phyloP scores from a whole-genome alignment of 2,329 filamentous ascomycete genomes.

The Davidsoniella neocaledoniae region DNA sequence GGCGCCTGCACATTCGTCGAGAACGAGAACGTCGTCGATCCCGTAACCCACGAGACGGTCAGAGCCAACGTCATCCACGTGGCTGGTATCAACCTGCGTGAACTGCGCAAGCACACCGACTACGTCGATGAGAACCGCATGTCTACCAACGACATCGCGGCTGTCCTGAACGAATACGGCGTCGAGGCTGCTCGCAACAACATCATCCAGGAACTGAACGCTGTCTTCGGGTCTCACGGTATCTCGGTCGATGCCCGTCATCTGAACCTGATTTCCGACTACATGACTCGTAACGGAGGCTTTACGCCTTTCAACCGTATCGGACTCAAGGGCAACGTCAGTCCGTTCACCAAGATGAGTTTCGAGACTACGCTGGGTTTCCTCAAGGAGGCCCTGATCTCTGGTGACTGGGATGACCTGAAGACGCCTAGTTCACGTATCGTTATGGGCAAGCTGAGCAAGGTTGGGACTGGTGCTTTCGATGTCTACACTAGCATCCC shows the following conservation, averaged over 20 bases:
- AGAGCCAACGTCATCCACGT: slow-evolving; percentile 51
- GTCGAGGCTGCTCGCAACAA: slow-evolving; percentile 80
- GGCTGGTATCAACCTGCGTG: slow-evolving; percentile 70
- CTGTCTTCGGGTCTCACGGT: slow-evolving; percentile 78
- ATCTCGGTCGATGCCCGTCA: slow-evolving; percentile 87
- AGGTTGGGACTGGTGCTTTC: slow-evolving; percentile 79
- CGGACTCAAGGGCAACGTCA: slow-evolving; percentile 68
- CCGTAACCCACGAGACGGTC: slow-evolving; percentile 29
- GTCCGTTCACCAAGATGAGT: slow-evolving; percentile 96
- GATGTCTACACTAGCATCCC: slow-evolving; percentile 58
- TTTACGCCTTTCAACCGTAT: slow-evolving; percentile 89
- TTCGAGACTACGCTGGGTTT: slow-evolving; percentile 96
- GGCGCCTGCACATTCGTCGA: slow-evolving; percentile 51
- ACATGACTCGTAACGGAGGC: slow-evolving; percentile 86
- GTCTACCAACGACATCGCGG: slow-evolving; percentile 81
- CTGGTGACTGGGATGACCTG: slow-evolving; percentile 80
- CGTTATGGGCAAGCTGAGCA: slow-evolving; percentile 68
- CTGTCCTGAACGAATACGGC: slow-evolving; percentile 72
- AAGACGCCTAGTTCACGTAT: slow-evolving; percentile 73
- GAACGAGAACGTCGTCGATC: slow-evolving; percentile 36
- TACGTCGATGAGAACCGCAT: slow-evolving; percentile 74
- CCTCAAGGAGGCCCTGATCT: slow-evolving; percentile 78
- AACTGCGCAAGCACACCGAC: slow-evolving; percentile 78
- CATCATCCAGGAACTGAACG: slow-evolving; percentile 72
- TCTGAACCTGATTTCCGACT: slow-evolving; percentile 87